Evolutionary conservation across 352 stramenopile genomes (phyloP), one percentile per base, ranked within the genome.

Genomic region (Globisporangium heterothallicum): DNA sequence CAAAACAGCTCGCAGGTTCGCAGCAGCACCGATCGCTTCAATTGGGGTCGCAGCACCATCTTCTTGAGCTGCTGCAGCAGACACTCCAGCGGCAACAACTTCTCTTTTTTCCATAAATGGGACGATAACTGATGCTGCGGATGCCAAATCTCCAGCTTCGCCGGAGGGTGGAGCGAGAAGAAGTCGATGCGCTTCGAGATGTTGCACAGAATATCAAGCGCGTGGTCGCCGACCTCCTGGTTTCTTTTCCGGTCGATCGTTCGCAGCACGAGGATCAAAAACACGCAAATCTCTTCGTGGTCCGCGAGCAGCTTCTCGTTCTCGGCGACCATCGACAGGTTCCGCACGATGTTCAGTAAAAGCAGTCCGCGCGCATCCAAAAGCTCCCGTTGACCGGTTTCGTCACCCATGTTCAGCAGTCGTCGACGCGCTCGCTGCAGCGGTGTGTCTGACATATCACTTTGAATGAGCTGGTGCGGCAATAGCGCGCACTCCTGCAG

Each of bases 301-400:
- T 77, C 61, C 6, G 78, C 77, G 9, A 92, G 59, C 0, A 72
- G 63, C 44, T 77, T 73, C 51, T 88, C 72, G 53, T 92, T 92
- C 19, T 72, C 81, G 4, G 63, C 46, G n/a, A 90, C 63, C 64
- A 89, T 81, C 4, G 76, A 74, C 35, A 90, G 52, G 34, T 92
- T 92, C 29, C 81, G 77, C 27, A 92, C 13, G n/a, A 92, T 84
- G 47, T 92, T 88, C 45, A 92, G 61, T 47, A 92, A 53, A 27
- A 82, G 51, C 25, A 88, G 52, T 0, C 66, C 72, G 6, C 68
- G 64, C 1, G 77, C 78, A 38, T 82, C 72, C 40, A 85, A 44
- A 14, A 88, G 49, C 54, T 85, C 77, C 6, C 75, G 70, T 48
- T 82, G 66, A 0, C 70, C 77, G 2, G 75, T 53, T 18, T 68